Conservation (phyloP, 169 alveolate species). For the Nephromyces sp. region DNA sequence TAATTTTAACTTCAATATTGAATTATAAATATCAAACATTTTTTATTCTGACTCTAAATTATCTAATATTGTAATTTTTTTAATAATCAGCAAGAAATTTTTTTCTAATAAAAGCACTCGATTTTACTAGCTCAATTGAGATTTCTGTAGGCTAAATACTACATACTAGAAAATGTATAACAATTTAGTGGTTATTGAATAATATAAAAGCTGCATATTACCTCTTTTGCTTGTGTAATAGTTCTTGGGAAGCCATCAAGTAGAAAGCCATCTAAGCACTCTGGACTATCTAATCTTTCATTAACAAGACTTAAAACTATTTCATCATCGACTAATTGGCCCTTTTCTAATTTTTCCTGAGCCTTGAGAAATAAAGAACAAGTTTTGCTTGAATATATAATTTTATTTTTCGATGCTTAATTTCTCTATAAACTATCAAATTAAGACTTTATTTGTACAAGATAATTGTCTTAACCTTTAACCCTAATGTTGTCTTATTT, state of each 20-base stretch:
- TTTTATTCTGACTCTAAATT: neutral
- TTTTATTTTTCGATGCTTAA: neutral
- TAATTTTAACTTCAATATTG: no score
- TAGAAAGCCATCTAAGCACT: conserved; percentile 67
- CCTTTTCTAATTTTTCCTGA: conserved; percentile 74
- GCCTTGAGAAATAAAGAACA: conserved; percentile 53
- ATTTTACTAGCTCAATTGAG: neutral
- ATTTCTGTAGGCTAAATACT: neutral
- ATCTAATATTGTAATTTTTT: neutral
- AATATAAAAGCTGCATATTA: conserved; percentile 1
- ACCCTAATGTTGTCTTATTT: conserved; percentile 74
- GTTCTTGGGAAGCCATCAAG: conserved; percentile 90
- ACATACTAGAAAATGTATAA: neutral
- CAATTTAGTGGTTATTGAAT: conserved; percentile 1
- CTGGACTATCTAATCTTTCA: conserved; percentile 35
- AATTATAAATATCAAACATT: no score
- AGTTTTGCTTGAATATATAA: neutral
- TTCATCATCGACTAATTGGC: conserved; percentile 81
- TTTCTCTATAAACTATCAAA: neutral
- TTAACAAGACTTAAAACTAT: conserved; percentile 60
- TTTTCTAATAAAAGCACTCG: neutral
- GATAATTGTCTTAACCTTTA: conserved; percentile 15
- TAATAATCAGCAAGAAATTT: neutral
- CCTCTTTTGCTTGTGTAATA: conserved; percentile 62
- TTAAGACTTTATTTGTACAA: neutral